Evolutionary conservation across 306 rosid species (phyloP), one percentile per base, ranked within the genome.

Genomic region (Vachellia pachyceras): DNA sequence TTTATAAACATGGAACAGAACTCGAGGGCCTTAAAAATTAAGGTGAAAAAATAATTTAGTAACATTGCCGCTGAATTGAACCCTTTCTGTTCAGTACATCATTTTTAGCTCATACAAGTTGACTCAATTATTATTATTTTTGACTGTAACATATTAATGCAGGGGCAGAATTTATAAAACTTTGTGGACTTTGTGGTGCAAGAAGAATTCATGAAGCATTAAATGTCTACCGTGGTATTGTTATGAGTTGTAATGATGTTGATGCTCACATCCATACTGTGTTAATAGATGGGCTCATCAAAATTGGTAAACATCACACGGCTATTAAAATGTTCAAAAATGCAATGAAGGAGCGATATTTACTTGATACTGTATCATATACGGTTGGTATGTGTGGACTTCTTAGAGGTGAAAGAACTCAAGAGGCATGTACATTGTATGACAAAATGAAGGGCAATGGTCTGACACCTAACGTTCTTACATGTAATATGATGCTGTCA

Each of bases 181-280:
- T 92, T 36, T 77, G 72, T 13, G 91, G 91, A 54, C 91, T 92
- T 14, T 92, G 94, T 82, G 83, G 85, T 64, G 80, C 69, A 29
- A 69, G 83, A 80, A 89, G 82, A 85, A 69, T 89, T 75, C 87
- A 80, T 47, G 80, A 81, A 68, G 97, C 97, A 58, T 61, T 90
- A 35, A 57, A 84, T 82, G 77, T 86, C 64, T 92, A 90, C 80
- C 83, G 35, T 72, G 89, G 84, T 78, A 82, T 87, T 87, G 36
- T 78, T 14, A 72, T 46, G 81, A 84, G 55, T 65, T 65, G 49
- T 69, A 69, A 80, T 44, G 83, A 50, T 70, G 82, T 73, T 76
- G 97, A 92, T 83, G 86, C 92, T 84, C 88, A 87, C 63, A 72
- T 92, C 65, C 92, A 88, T 77, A 90, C 92, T 10, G 81, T 78